Evolutionary conservation across 1,284 basidiomycete species (phyloP), one percentile per base, ranked within the genome.

Genomic region (Wolfiporia cocos): DNA sequence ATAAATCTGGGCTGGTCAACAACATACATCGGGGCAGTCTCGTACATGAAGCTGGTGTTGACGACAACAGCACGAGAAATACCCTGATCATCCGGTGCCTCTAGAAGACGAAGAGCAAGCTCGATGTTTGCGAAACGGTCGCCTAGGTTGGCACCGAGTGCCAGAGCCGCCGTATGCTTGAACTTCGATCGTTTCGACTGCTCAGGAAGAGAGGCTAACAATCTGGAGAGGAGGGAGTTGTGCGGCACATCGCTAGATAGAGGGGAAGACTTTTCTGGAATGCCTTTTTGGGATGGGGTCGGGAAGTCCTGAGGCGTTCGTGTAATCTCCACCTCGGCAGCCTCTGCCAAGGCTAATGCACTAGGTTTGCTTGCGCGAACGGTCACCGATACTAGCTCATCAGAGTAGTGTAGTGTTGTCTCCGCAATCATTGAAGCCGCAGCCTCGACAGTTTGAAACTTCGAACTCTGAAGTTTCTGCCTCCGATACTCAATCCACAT

Each of bases 21-120:
- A 19, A 95, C 82, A 63, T 99, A 99, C 96, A 98, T 98, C 0
- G 96, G 92, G 17, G 83, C 73, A 15, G 87, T 94, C 65, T 97
- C 87, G 61, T 99, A 99, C 66, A 99, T 64, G 64, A 94, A 92
- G 57, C 91, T 93, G 0, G 92, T 94, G 51, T 90, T 74, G 20
- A 86, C 65, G 12, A 94, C 66, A 12, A 55, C 58, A 3, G 81
- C 63, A 15, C 53, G 33, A 3, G 51, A 46, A 2, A 41, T 34
- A 2, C 42, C 46, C 1, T 49, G 46, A 10, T 57, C 52, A 1
- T 52, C 3, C 4, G 76, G 70, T 14, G 57, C 50, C 57, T 82
- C 81, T 2, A 84, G 69, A 21, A 75, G 55, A 3, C 76, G 70
- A 5, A 93, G 66, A 0, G 92, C 91, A 21, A 69, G 65, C 52